A percentile compares a stretch with the other conserved stretches of the same genome.
phyloP scores from a whole-genome alignment of 495 filamentous ascomycete genomes.

The Pseudomonodictys pantanalensis region DNA sequence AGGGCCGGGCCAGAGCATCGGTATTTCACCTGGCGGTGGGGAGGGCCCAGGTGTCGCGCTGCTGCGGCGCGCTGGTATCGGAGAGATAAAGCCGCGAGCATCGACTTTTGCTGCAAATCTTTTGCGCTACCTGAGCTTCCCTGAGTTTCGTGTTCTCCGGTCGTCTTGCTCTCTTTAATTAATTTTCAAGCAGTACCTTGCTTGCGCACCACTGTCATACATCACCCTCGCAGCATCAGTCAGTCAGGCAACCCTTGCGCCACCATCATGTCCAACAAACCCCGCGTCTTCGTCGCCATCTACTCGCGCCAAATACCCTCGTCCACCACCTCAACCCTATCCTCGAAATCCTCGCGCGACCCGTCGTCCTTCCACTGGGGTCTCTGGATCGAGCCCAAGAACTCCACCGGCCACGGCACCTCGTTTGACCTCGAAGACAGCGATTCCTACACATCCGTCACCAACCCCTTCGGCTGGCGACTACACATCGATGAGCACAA shows the following conservation, averaged over 20 bases:
- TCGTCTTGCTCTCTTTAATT: too few species aligned
- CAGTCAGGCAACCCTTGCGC: neutral
- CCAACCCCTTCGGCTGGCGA: constrained; percentile 9
- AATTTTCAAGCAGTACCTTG: too few species aligned
- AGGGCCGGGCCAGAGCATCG: too few species aligned
- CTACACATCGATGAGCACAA: constrained; percentile 1
- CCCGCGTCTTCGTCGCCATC: constrained; percentile 31
- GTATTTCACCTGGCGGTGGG: too few species aligned
- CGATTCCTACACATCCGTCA: neutral
- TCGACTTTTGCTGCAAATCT: too few species aligned
- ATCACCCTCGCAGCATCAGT: neutral
- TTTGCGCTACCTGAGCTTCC: too few species aligned
- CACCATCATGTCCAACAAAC: neutral
- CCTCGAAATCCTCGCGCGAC: constrained; percentile 44
- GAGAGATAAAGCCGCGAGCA: too few species aligned
- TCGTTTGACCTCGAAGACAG: constrained; percentile 6
- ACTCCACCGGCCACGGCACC: constrained; percentile 10
- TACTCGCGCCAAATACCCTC: neutral
- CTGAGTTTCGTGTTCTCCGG: too few species aligned
- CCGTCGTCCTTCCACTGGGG: constrained; percentile 43
- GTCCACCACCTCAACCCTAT: constrained; percentile 43
- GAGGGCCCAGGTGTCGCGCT: too few species aligned
- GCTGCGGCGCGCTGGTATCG: too few species aligned
- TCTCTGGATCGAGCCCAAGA: constrained; percentile 20
- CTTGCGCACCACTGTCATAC: neutral